A percentile compares a stretch with the other conserved stretches of the same genome.
These are phyloP conservation scores for Malassezia sp. DNA, from an alignment of 1,284 basidiomycete species.

Conservation along the genomic window DNA sequence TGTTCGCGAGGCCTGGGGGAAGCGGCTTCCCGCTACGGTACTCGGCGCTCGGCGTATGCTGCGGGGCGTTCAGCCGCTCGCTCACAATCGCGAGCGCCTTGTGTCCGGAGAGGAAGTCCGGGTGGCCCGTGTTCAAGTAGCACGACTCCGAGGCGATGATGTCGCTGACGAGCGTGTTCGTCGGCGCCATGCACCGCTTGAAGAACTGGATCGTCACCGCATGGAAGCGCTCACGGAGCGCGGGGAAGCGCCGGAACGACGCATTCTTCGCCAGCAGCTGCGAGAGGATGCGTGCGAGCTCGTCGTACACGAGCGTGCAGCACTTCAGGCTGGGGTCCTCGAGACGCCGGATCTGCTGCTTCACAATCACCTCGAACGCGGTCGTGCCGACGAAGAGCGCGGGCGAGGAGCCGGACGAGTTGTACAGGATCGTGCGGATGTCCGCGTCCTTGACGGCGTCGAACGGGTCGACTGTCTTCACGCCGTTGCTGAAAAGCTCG, in stretches of 20 bases:
- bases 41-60: conserved; percentile 22
- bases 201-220: conserved; percentile 88
- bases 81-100: conserved; percentile 83
- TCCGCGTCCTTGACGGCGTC: conserved; percentile 97
- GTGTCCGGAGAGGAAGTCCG: conserved; percentile 93
- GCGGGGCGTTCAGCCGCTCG: conserved; percentile 60
- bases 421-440: conserved; percentile 87
- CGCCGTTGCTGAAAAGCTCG: conserved; percentile 89
- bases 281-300: conserved; percentile 84
- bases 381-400: conserved; percentile 89
- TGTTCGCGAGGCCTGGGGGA: conserved; percentile 60
- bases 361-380: conserved; percentile 94
- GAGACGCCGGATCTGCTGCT: conserved; percentile 91
- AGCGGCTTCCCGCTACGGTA: conserved; percentile 47
- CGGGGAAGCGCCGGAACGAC: conserved; percentile 83
- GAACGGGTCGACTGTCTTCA: conserved; percentile 91
- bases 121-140: conserved; percentile 89
- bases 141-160: conserved; percentile 58
- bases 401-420: conserved; percentile 92
- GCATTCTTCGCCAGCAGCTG: conserved; percentile 81
- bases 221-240: conserved; percentile 86
- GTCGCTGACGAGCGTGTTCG: conserved; percentile 84
- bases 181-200: conserved; percentile 83
- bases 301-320: conserved; percentile 87
- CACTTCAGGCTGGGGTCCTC: conserved; percentile 89